Evolutionary conservation across 2,329 filamentous ascomycete genomes (phyloP).

Genomic region (Fusarium sp.): DNA sequence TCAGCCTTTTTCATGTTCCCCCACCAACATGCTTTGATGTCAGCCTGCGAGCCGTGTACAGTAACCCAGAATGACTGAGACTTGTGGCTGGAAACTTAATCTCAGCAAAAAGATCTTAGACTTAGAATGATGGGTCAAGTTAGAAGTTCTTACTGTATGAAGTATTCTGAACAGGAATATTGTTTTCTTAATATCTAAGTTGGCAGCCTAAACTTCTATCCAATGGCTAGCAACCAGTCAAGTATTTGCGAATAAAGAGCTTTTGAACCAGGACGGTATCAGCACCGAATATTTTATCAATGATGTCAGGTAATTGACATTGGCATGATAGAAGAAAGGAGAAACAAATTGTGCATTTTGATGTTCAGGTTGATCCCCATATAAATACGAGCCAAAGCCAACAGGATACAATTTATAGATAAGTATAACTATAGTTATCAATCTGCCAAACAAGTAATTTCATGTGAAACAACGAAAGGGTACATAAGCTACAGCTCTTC

Average conservation of each 20-base stretch:
- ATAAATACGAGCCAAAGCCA: fast-evolving
- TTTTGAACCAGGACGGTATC: fast-evolving
- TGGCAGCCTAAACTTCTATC: fast-evolving
- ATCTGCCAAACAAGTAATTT: fast-evolving
- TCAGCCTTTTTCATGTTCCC: too few species aligned
- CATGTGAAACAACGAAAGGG: fast-evolving
- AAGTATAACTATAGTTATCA: neutral
- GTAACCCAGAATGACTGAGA: too few species aligned
- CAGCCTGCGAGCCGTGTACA: fast-evolving
- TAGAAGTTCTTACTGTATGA: neutral
- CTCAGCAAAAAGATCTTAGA: fast-evolving
- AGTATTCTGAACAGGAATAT: neutral
- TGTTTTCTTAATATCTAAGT: neutral
- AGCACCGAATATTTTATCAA: fast-evolving
- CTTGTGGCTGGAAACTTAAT: neutral
- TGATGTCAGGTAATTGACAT: fast-evolving
- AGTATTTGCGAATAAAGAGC: fast-evolving
- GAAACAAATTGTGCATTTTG: too few species aligned
- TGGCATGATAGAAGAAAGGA: fast-evolving
- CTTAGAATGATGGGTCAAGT: too few species aligned
- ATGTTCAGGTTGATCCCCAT: fast-evolving
- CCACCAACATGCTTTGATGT: fast-evolving
- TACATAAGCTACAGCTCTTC: neutral
- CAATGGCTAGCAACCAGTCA: neutral
- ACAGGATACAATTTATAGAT: neutral